Evolutionary conservation across 345 rosid species (phyloP), one percentile per base, ranked within the genome.

Genomic region (Aurinia saxatilis): DNA sequence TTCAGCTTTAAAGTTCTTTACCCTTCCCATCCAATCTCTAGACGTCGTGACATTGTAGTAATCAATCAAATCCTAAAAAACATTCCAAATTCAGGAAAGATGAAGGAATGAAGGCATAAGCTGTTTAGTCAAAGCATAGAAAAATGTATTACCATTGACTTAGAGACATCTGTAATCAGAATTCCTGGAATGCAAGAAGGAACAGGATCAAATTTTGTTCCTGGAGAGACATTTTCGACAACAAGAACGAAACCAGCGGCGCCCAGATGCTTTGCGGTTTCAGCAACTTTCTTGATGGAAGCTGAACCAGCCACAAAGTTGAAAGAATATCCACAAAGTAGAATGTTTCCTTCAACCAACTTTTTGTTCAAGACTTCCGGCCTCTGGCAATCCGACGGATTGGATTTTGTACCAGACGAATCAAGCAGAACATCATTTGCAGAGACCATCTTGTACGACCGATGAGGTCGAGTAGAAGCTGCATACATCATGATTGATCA

Each of bases 261-360:
- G 16, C 96, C 96, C n/a, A 95, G 86, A 75, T 77, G 79, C 80
- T 84, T 86, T 53, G 96, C 97, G 25, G 99, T 86, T 75, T 88
- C 87, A 2, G 95, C 80, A 27, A 95, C 99, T 78, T 88, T 95
- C 80, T 90, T 95, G 67, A 90, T 79, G 15, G 99, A 90, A 60
- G 99, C 87, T 38, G 96, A 82, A 23, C 99, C 99, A 67, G 75
- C 79, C 59, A 95, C 95, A 69, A 95, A 95, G 79, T 84, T 90
- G 82, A 90, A 95, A 46, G 99, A 95, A 78, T 95, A 95, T 47
- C 99, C 99, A 70, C 99, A 95, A n/a, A 95, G 89, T 47, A 95
- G 89, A 75, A 95, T 78, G 72, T 88, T 90, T 40, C 99, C 99
- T 75, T 87, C 77, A n/a, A 95, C 76, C 77, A 90, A 76, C 39